Conservation (phyloP, 805 yeast genomes). For the Debaryomyces hansenii region DNA sequence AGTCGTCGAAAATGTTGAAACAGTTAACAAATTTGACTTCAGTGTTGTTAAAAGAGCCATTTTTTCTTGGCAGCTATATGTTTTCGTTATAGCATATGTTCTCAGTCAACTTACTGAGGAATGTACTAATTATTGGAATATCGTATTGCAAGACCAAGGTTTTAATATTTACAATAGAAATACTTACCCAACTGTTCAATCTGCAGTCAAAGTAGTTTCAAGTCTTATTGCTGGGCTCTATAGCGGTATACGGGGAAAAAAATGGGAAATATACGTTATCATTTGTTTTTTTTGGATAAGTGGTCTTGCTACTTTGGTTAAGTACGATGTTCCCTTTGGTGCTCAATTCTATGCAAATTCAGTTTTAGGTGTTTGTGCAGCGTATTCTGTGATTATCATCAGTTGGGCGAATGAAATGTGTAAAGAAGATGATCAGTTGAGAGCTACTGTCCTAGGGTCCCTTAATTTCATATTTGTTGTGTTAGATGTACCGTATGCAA, state of each 20-base stretch:
- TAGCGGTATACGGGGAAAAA: constrained; percentile 2
- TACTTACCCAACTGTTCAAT: constrained; percentile 4
- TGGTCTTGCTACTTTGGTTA: constrained; percentile 1
- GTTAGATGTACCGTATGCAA: not conserved
- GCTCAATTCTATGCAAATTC: constrained; percentile 3
- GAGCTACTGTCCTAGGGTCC: constrained; percentile 5
- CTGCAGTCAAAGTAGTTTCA: constrained; percentile 4
- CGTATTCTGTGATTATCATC: constrained; percentile 2
- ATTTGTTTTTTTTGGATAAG: constrained; percentile 3
- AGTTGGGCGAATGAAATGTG: constrained; percentile 7
- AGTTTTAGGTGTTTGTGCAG: constrained; percentile 5
- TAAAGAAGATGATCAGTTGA: constrained; percentile 5
- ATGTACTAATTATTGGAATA: constrained; percentile 41
- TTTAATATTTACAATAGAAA: constrained; percentile 3
- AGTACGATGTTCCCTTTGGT: constrained; percentile 3
- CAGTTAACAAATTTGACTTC: constrained; percentile 2
- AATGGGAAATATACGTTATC: constrained; percentile 1
- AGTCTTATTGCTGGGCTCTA: constrained; percentile 1
- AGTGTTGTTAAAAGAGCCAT: constrained; percentile 20
- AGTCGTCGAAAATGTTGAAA: not conserved
- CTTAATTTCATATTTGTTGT: not conserved
- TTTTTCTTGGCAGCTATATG: constrained; percentile 58
- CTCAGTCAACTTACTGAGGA: constrained; percentile 52
- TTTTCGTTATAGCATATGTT: constrained; percentile 52
- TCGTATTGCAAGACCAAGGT: constrained; percentile 3